Percentiles rank a stretch among this genome's conserved stretches.
phyloP scores from a whole-genome alignment of 148 eudicot genomes.

The Agrostemma githago region DNA sequence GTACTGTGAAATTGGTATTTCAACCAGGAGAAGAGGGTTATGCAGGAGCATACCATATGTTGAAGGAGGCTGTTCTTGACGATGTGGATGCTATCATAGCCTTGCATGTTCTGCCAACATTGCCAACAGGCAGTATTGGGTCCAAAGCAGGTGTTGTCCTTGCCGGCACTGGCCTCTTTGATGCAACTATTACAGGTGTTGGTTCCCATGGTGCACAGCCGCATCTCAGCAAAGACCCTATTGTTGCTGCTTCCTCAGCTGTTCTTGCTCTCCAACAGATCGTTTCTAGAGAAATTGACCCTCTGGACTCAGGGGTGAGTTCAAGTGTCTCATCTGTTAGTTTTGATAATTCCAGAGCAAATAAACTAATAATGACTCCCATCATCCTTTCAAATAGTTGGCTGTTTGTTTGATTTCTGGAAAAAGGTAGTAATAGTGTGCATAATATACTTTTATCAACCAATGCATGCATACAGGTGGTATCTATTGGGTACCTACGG shows the following conservation, averaged over 20 bases:
- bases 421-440: not conserved
- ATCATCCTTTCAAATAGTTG: not conserved
- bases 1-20: conserved; percentile 65
- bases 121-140: conserved; percentile 45
- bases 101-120: conserved; percentile 45
- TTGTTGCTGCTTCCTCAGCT: conserved; percentile 49
- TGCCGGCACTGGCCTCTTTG: conserved; percentile 60
- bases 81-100: conserved; percentile 48
- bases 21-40: conserved; percentile 85
- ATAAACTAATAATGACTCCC: not conserved
- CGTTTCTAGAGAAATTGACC: conserved; percentile 63
- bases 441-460: not conserved
- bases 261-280: conserved; percentile 60
- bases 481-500: conserved; percentile 46
- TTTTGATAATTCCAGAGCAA: not conserved
- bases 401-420: not conserved
- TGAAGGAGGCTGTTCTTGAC: conserved; percentile 50
- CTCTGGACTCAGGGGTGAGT: conserved; percentile 58
- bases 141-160: conserved; percentile 51
- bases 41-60: conserved; percentile 60
- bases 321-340: not conserved
- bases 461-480: conserved; percentile 40
- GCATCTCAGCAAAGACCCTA: conserved; percentile 53
- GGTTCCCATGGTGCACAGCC: conserved; percentile 70
- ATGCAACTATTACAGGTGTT: conserved; percentile 44